Percentiles rank a stretch among this genome's conserved stretches.
Conservation (phyloP, 148 eudicot species). For the Diospyros lotus region DNA sequence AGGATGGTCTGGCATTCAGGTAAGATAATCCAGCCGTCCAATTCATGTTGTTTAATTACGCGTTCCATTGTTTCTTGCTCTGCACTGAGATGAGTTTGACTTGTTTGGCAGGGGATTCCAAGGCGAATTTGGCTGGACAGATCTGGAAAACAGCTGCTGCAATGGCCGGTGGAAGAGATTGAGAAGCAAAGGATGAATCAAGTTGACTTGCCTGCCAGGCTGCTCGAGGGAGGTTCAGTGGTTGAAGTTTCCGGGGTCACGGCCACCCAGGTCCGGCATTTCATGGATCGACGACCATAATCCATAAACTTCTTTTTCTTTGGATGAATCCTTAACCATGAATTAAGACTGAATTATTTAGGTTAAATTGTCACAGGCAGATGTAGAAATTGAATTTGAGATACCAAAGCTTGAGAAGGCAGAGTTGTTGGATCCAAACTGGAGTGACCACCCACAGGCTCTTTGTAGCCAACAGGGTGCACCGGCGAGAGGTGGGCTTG, state of each 20-base stretch:
- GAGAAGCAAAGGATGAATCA: slow-evolving; percentile 6
- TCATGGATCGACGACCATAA: no score
- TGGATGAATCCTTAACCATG: no score
- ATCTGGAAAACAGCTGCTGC: slow-evolving; percentile 20
- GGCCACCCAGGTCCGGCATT: no score
- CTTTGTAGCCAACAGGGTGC: slow-evolving; percentile 12
- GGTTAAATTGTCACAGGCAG: neutral
- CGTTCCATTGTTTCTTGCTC: neutral
- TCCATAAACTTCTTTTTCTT: no score
- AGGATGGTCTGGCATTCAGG: slow-evolving; percentile 33
- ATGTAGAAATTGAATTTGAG: slow-evolving; percentile 22
- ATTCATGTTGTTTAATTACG: neutral
- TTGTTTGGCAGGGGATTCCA: slow-evolving; percentile 17
- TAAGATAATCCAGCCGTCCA: neutral
- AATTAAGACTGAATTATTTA: no score
- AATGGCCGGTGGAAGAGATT: slow-evolving; percentile 25
- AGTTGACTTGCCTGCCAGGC: no score
- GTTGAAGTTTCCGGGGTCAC: no score
- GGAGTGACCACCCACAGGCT: slow-evolving; percentile 19
- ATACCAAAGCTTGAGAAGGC: slow-evolving; percentile 14
- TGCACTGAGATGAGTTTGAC: no score
- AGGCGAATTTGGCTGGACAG: slow-evolving; percentile 10
- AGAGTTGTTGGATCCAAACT: slow-evolving; percentile 11
- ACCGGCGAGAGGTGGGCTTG: slow-evolving; percentile 7
- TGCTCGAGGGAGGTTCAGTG: no score